Evolutionary conservation across 2,329 filamentous ascomycete genomes (phyloP).

Genomic region (Cladophialophora carrionii): DNA sequence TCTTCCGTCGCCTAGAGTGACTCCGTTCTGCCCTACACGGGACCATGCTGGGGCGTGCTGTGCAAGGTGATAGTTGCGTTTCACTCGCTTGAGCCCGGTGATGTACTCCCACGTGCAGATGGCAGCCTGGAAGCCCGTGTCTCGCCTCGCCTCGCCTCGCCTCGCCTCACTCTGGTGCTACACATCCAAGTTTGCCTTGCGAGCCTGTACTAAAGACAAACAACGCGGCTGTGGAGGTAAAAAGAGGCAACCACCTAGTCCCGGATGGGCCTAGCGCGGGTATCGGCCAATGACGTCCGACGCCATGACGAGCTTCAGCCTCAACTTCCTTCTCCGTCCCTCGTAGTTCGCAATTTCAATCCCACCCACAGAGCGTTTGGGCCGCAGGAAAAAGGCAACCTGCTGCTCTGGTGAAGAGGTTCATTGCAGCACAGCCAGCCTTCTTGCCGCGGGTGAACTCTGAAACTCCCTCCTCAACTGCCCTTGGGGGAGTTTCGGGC

Average conservation of each 20-base stretch:
- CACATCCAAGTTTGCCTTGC: slow-evolving; percentile 18
- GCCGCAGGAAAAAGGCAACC: slow-evolving; percentile 16
- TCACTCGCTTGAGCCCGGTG: slow-evolving; percentile 1
- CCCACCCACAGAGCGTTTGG: slow-evolving; percentile 10
- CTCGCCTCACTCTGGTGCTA: slow-evolving; percentile 13
- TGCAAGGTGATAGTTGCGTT: slow-evolving; percentile 12
- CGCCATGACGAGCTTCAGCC: slow-evolving; percentile 1
- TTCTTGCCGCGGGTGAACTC: neutral
- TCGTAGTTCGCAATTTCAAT: slow-evolving; percentile 6
- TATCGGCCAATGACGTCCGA: neutral
- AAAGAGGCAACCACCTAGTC: slow-evolving; percentile 4
- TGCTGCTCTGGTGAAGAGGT: neutral
- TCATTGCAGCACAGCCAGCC: slow-evolving; percentile 9
- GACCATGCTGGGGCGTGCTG: slow-evolving; percentile 4
- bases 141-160: neutral
- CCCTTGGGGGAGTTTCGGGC: neutral
- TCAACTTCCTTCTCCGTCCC: slow-evolving; percentile 4
- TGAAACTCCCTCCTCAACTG: slow-evolving; percentile 8
- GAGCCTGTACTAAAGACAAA: neutral
- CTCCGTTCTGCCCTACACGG: neutral
- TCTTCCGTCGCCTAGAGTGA: neutral
- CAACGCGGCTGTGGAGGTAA: slow-evolving; percentile 15
- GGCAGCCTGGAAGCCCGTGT: slow-evolving; percentile 7
- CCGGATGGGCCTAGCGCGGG: neutral
- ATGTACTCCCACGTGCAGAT: slow-evolving; percentile 4